A percentile compares a stretch with the other conserved stretches of the same genome.
Conservation (phyloP, 177 flowering plant genomes). For the Telopea speciosissima region DNA sequence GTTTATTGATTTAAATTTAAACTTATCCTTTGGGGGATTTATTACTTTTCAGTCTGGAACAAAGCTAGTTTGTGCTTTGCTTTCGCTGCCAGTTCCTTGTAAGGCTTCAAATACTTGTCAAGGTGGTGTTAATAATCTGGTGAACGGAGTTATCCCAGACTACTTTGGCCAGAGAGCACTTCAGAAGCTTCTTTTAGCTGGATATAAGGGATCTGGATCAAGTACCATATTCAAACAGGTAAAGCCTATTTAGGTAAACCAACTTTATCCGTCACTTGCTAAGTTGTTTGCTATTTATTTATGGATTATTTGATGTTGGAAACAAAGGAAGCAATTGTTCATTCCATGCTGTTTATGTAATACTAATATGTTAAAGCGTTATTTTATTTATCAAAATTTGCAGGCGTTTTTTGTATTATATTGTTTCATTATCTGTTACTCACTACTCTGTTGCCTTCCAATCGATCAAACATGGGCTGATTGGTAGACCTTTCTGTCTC, state of each 20-base stretch:
- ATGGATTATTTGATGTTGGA: neutral
- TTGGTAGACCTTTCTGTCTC: too few species aligned
- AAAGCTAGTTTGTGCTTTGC: constrained; percentile 70
- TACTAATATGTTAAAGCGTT: too few species aligned
- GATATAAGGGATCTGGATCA: constrained; percentile 78
- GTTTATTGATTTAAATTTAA: neutral
- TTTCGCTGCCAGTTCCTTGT: constrained; percentile 85
- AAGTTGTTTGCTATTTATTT: neutral
- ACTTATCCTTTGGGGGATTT: neutral
- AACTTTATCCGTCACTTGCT: neutral
- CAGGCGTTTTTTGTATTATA: too few species aligned
- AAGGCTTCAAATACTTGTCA: constrained; percentile 36
- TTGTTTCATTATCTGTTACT: too few species aligned
- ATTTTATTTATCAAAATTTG: too few species aligned
- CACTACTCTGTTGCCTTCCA: too few species aligned
- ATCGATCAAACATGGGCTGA: too few species aligned
- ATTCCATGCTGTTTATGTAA: too few species aligned
- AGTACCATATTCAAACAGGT: constrained; percentile 96
- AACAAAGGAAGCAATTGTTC: too few species aligned
- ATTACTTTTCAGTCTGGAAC: constrained; percentile 56
- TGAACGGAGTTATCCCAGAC: constrained; percentile 43
- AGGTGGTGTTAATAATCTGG: constrained; percentile 40
- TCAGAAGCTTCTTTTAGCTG: constrained; percentile 82
- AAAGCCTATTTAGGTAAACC: neutral
- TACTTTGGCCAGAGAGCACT: constrained; percentile 55